Percentiles rank a stretch among this genome's conserved stretches.
Evolutionary conservation across 1,139 yeast genomes (phyloP).

Genomic region (Candida labiduridarum): DNA sequence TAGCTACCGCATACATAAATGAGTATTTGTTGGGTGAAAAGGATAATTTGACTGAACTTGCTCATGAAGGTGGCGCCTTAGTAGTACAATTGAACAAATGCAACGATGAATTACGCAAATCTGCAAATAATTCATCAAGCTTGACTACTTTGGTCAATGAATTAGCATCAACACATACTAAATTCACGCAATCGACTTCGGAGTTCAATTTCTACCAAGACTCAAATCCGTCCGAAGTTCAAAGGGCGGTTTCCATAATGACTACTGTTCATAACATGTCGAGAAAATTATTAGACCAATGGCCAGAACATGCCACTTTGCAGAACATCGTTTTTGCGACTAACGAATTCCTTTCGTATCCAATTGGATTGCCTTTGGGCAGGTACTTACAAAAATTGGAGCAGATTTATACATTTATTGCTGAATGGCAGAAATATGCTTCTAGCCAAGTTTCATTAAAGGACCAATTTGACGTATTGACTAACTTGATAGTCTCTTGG

Average conservation of each 20-base stretch:
- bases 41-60: constrained; percentile 27
- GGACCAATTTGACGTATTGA: constrained; percentile 55
- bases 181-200: constrained; percentile 20
- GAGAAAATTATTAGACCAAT: constrained; percentile 55
- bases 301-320: constrained; percentile 97
- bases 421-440: constrained; percentile 96
- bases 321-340: constrained; percentile 68
- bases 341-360: constrained; percentile 63
- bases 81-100: constrained; percentile 23
- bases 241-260: constrained; percentile 56
- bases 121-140: constrained; percentile 32
- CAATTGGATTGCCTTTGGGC: constrained; percentile 74
- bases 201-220: constrained; percentile 70
- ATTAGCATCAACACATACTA: constrained; percentile 31
- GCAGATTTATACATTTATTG: constrained; percentile 76
- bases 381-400: constrained; percentile 80
- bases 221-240: constrained; percentile 62
- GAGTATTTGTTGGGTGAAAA: constrained; percentile 25
- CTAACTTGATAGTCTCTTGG: constrained; percentile 82
- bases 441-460: constrained; percentile 72
- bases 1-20: constrained; percentile 33
- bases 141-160: constrained; percentile 47
- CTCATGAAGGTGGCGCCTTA: constrained; percentile 47
- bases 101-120: constrained; percentile 20
- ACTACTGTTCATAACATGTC: constrained; percentile 51